phyloP scores from a whole-genome alignment of 2,329 filamentous ascomycete species.

The Epichloe hybrida region DNA sequence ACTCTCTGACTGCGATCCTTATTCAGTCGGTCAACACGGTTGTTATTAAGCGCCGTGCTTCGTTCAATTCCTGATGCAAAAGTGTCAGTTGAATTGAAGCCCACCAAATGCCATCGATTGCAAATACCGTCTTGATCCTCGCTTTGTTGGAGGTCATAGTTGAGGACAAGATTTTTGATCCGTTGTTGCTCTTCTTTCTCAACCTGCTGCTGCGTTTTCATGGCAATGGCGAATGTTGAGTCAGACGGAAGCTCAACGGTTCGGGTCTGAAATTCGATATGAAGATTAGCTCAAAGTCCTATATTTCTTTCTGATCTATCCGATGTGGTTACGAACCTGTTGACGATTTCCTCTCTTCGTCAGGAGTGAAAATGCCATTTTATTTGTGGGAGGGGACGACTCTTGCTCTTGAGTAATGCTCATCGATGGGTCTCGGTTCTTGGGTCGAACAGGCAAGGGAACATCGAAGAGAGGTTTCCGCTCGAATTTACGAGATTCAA shows the following conservation, averaged over 20 bases:
- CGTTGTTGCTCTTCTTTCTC: constrained; percentile 94
- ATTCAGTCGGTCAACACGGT: constrained; percentile 40
- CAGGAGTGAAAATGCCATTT: constrained; percentile 93
- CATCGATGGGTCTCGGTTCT: constrained; percentile 43
- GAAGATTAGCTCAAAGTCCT: not conserved
- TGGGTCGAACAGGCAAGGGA: constrained; percentile 77
- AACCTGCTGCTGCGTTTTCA: constrained; percentile 90
- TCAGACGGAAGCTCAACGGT: constrained; percentile 83
- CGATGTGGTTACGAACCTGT: constrained; percentile 42
- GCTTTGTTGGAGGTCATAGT: constrained; percentile 81
- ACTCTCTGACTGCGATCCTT: constrained; percentile 66
- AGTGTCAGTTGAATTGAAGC: not conserved
- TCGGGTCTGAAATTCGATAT: constrained; percentile 49
- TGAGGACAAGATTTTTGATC: constrained; percentile 94
- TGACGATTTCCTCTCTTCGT: constrained; percentile 94
- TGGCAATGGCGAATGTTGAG: constrained; percentile 87
- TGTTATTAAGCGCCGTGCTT: constrained; percentile 33
- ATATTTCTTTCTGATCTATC: not conserved
- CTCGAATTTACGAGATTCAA: constrained; percentile 92
- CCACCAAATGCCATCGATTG: not conserved
- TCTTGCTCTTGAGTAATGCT: constrained; percentile 16
- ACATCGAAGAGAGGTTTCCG: constrained; percentile 91
- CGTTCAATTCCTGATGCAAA: constrained; percentile 35
- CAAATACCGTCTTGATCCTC: constrained; percentile 65
- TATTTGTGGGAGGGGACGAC: constrained; percentile 25